phyloP scores from a whole-genome alignment of 257 asterid species.

The Solanum arcanum region DNA sequence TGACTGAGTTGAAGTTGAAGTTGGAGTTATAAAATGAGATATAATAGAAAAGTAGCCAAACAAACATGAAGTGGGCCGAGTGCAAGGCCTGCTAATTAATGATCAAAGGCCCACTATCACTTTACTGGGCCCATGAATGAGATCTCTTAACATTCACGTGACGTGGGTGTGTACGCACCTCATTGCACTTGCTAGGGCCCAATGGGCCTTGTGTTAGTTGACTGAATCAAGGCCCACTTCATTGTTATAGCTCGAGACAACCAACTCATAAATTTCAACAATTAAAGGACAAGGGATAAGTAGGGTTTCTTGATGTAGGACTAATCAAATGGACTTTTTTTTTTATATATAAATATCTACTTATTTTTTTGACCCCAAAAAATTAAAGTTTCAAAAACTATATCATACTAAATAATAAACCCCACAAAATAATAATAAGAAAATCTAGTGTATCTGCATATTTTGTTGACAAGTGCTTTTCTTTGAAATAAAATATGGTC shows the following conservation, averaged over 20 bases:
- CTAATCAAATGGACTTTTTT: not conserved
- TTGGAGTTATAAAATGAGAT: not conserved
- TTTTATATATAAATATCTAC: not conserved
- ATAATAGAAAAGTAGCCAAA: constrained; percentile 6
- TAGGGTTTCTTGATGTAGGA: not conserved
- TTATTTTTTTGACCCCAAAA: not conserved
- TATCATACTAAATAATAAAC: not conserved
- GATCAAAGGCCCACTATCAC: constrained; percentile 28
- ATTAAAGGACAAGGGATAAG: not conserved
- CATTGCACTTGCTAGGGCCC: constrained; percentile 3
- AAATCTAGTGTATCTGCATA: not conserved
- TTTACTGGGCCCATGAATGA: not conserved
- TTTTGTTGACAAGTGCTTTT: not conserved
- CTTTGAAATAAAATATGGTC: not conserved
- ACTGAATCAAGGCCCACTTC: not conserved
- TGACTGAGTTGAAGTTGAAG: not conserved
- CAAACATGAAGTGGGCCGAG: constrained; percentile 31
- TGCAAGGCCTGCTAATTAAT: constrained; percentile 37
- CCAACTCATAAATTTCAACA: not conserved
- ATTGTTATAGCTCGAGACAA: not conserved
- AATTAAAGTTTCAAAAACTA: not conserved
- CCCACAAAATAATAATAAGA: not conserved
- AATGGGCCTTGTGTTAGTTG: not conserved
- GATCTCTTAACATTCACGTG: constrained; percentile 9
- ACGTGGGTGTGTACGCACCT: constrained; percentile 39